Evolutionary conservation across 2,329 filamentous ascomycete species (phyloP), one percentile per base, ranked within the genome.

Genomic region (Ophiocordyceps unilateralis): DNA sequence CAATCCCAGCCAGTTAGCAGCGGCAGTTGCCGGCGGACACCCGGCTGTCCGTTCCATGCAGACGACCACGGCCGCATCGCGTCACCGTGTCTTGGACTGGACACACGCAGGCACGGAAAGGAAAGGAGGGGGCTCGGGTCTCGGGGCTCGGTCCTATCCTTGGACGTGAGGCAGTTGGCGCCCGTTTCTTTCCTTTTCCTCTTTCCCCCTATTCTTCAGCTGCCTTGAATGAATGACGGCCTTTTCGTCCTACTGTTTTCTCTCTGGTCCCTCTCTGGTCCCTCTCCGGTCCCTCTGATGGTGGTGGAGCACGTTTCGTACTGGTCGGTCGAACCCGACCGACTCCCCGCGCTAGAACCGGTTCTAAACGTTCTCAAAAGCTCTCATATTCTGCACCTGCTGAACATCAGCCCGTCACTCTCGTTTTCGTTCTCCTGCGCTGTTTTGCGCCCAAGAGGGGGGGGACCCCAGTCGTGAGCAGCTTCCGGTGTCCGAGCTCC

Each of bases 351-450:
- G 42, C 19, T 43, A 34, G 21, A n/a, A n/a, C 14, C 41, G 36
- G 23, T 38, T 43, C 44, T 44, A 48, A 46, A 48, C 34, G 17
- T 42, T 45, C 46, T 48, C 46, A 46, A 48, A 48, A 21, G 42
- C 46, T 34, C 46, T 44, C 44, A n/a, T 30, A 11, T 14, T 30
- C 28, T 30, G 26, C 26, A 28, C 26, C 26, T 28, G 4, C 26
- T 28, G 26, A 28, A 28, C 14, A 5, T 28, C 9, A 11, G 12
- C n/a, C 9, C n/a, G 15, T 36, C n/a, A n/a, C n/a, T 20, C 2
- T n/a, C 5, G n/a, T 36, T 20, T 20, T n/a, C n/a, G n/a, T n/a
- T n/a, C n/a, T n/a, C n/a, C n/a, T n/a, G n/a, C n/a, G n/a, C n/a
- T n/a, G n/a, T n/a, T n/a, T n/a, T n/a, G n/a, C n/a, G n/a, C n/a